Evolutionary conservation across 805 yeast species (phyloP), one percentile per base, ranked within the genome.

Genomic region (Suhomyces emberorum): DNA sequence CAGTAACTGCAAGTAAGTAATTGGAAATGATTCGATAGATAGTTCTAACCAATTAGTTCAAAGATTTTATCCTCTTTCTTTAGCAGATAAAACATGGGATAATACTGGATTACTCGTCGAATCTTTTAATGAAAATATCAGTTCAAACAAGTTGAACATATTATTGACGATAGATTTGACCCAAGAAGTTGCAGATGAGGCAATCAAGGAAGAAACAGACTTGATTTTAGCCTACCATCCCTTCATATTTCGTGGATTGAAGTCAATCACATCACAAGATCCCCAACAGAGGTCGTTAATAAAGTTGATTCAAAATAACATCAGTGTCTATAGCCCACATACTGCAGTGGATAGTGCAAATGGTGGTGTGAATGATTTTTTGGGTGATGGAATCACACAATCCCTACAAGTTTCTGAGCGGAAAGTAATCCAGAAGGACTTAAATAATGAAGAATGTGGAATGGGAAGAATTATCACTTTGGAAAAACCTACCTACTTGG

Each of bases 291-390:
- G 62, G 15, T 84, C 95, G 4, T 66, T 91, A 36, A 57, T 91
- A 26, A 73, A 74, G 37, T 70, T 93, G 49, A 81, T 88, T 35
- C 81, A 79, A 46, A 72, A 79, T 41, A 84, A 86, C n/a, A 76
- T 93, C 38, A 77, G 88, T 32, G 98, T 93, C 1, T 93, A 93
- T 57, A 83, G 83, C 37, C 98, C 99, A 17, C 99, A 93, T 55
- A 91, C 98, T 1, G 88, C 98, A 0, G 84, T 93, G 3, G 98
- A 93, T 61, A 91, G 97, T 16, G 93, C 93, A 7, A 59, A 61
- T 9, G 84, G 83, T n/a, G 98, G 98, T 15, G 96, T 93, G 43
- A 93, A 93, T 48, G 98, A 88, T 56, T 93, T 95, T 83, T 69
- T 93, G 28, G 83, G 77, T 1, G 77, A 75, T 25, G 85, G 86